A percentile compares a stretch with the other conserved stretches of the same genome.
These are phyloP conservation scores for Kwoniella shivajii DNA, from an alignment of 1,284 basidiomycete species.

Conservation along the genomic window DNA sequence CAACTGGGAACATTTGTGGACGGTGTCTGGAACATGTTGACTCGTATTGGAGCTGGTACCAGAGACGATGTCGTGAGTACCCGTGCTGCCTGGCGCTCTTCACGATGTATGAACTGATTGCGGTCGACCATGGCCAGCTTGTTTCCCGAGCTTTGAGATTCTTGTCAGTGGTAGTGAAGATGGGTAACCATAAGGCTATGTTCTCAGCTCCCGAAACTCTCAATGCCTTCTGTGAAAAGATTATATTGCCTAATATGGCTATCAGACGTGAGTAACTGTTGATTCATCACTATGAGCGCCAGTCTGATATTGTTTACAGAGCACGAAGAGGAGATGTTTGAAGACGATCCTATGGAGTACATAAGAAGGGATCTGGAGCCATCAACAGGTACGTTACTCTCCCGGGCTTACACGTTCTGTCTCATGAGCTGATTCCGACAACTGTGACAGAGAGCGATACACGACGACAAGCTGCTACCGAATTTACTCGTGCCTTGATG, in stretches of 20 bases:
- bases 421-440: not conserved
- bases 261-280: conserved; percentile 62
- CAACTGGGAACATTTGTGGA: conserved; percentile 82
- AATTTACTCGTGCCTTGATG: conserved; percentile 87
- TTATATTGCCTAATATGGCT: conserved; percentile 89
- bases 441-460: conserved; percentile 62
- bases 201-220: conserved; percentile 72
- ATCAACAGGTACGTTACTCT: conserved; percentile 42
- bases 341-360: conserved; percentile 95
- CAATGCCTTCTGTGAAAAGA: conserved; percentile 79
- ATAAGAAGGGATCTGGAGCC: conserved; percentile 79
- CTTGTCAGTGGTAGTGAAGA: conserved; percentile 88
- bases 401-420: not conserved
- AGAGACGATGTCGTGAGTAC: conserved; percentile 74
- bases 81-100: not conserved
- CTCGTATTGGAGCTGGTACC: conserved; percentile 63
- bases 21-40: conserved; percentile 89
- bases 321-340: conserved; percentile 93
- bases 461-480: conserved; percentile 86
- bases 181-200: conserved; percentile 69
- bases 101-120: not conserved
- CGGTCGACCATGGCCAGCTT: conserved; percentile 59
- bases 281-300: not conserved
- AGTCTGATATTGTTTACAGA: conserved; percentile 51
- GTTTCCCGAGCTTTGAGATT: conserved; percentile 92